Evolutionary conservation across 495 filamentous ascomycete genomes (phyloP).

Genomic region (Oidiodendron maius): DNA sequence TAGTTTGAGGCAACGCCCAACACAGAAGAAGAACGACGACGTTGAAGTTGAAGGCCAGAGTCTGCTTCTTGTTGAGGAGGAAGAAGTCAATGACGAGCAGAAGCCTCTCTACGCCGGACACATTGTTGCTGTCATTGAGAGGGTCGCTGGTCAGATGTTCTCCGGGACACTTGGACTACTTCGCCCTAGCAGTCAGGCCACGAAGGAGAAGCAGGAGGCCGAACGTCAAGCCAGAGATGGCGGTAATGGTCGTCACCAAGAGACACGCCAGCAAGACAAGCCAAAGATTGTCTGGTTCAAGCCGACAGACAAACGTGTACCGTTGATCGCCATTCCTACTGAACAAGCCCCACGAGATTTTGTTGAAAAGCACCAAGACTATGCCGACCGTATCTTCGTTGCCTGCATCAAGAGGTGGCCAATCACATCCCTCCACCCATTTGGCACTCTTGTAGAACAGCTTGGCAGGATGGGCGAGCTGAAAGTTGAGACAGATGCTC

Average conservation of each 20-base stretch:
- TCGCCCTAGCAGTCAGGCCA: slow-evolving; percentile 95
- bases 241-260: slow-evolving; percentile 63
- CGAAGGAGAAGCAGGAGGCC: slow-evolving; percentile 98
- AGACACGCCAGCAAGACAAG: slow-evolving; percentile 81
- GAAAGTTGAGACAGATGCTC: slow-evolving; percentile 93
- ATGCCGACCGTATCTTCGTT: slow-evolving; percentile 95
- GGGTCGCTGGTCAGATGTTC: slow-evolving; percentile 97
- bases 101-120: slow-evolving; percentile 97
- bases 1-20: slow-evolving; percentile 91
- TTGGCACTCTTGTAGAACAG: slow-evolving; percentile 94
- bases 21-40: slow-evolving; percentile 99
- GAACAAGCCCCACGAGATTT: slow-evolving; percentile 97
- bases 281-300: slow-evolving; percentile 99
- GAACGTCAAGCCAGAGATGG: slow-evolving; percentile 91
- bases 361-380: slow-evolving; percentile 96
- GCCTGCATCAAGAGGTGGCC: slow-evolving; percentile 99
- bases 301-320: slow-evolving; percentile 97
- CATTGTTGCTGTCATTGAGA: slow-evolving; percentile 94
- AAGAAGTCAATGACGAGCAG: slow-evolving; percentile 97
- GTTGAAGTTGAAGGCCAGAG: slow-evolving; percentile 98
- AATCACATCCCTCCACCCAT: slow-evolving; percentile 98
- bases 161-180: slow-evolving; percentile 91
- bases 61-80: slow-evolving; percentile 91
- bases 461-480: slow-evolving; percentile 96
- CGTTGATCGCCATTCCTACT: slow-evolving; percentile 94